A percentile compares a stretch with the other conserved stretches of the same genome.
phyloP scores from a whole-genome alignment of 768 basidiomycete genomes.

The Auriscalpium vulgare region DNA sequence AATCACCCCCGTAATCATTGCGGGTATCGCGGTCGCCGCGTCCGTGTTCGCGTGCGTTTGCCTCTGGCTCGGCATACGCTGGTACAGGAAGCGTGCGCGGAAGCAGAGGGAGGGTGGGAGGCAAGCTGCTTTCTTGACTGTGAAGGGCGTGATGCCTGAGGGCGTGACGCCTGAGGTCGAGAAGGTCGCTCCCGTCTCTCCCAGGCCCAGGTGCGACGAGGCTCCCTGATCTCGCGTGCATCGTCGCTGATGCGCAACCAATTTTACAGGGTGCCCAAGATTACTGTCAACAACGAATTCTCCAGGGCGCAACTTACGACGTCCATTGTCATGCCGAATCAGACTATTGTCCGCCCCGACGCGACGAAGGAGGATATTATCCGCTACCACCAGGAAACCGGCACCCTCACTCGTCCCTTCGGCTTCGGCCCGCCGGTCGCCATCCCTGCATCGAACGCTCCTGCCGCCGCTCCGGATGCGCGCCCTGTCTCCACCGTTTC shows the following conservation, averaged over 20 bases:
- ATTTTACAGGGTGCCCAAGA: neutral
- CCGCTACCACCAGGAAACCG: constrained; percentile 35
- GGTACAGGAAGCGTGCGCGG: constrained; percentile 32
- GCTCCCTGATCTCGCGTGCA: neutral
- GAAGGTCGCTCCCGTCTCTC: neutral
- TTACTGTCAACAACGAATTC: constrained; percentile 19
- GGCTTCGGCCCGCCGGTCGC: constrained; percentile 31
- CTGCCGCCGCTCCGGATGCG: neutral
- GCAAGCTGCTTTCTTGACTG: constrained; percentile 38
- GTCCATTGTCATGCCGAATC: constrained; percentile 47
- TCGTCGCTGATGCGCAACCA: neutral
- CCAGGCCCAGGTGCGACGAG: too few species aligned
- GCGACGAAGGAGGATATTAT: constrained; percentile 34
- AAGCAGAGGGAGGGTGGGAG: constrained; percentile 29
- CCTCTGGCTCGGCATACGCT: constrained; percentile 36
- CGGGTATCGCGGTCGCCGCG: constrained; percentile 42
- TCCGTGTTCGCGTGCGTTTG: constrained; percentile 30
- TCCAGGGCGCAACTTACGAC: constrained; percentile 36
- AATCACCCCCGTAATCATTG: constrained; percentile 33
- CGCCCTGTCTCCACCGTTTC: constrained; percentile 10
- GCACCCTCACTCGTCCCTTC: constrained; percentile 35
- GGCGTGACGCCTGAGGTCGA: constrained; percentile 29
- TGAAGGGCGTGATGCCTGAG: constrained; percentile 39
- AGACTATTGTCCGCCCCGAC: constrained; percentile 31
- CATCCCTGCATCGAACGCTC: neutral